Base-by-base conservation (phyloP, 768 basidiomycete species). In the Suillus variegatus region DNA sequence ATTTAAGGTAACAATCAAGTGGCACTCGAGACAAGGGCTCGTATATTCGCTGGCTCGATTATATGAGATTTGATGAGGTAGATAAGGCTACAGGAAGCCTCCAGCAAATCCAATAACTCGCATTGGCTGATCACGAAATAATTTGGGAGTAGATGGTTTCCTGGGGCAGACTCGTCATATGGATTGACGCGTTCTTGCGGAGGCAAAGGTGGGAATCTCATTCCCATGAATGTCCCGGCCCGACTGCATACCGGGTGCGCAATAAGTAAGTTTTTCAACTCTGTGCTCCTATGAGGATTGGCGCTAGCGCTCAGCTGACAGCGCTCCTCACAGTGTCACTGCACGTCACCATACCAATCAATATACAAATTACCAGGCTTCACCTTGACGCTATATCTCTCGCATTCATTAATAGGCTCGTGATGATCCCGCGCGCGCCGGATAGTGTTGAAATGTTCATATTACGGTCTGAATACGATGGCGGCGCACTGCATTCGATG, bases 391-490 rank as follows among this genome's bases (percentile, higher is more conserved):
- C 22, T 49, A 3, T 8, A 83, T 70, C 88, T 89, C 38, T 73
- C 66, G 18, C 68, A 71, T 57, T 80, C 71, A 20, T 88, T 78
- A n/a, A 88, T 78, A 22, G 82, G 12, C 74, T 70, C 36, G 86
- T 32, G 32, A 32, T 73, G 54, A 90, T 82, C 10, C 70, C 71
- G 38, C 73, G 74, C 22, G 86, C 81, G 6, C 79, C 84, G 84
- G 16, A 9, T 16, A 5, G 25, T 49, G 25, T 84, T 6, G 89
- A 72, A 25, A 74, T 72, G 65, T 91, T 90, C 40, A 83, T 84
- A 66, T 84, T 89, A 64, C 84, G 81, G 60, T 81, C 82, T 52
- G 90, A 86, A 20, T 79, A 81, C 13, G 78, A 74, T 13, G 87
- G 87, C 22, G 77, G 77, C 20, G 90, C 73, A 68, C 32, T 32